Conservation (phyloP, 108 stramenopile species). For the Ochromonas danica region DNA sequence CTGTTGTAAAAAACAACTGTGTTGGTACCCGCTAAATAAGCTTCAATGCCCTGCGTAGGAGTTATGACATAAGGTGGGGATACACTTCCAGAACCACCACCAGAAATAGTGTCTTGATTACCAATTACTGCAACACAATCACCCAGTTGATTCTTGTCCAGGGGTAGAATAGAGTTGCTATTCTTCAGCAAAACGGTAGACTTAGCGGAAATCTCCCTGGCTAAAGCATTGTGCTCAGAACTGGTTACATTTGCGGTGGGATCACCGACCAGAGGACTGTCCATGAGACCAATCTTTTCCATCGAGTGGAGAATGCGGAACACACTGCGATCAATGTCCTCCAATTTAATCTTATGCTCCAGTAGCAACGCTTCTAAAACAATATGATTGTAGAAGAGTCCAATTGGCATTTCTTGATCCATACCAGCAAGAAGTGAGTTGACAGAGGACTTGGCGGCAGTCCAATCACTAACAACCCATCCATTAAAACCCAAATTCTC, state of each 20-base stretch:
- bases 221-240: conserved; percentile 12
- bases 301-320: conserved; percentile 33
- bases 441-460: conserved; percentile 57
- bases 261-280: not conserved
- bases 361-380: not conserved
- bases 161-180: not conserved
- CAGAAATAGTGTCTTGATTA: not conserved
- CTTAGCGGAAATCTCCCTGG: not conserved
- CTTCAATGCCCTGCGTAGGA: conserved; percentile 10
- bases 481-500: conserved; percentile 64
- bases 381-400: conserved; percentile 25
- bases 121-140: conserved; percentile 28
- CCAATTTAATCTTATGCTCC: not conserved
- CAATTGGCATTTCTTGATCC: conserved; percentile 74
- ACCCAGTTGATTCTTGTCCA: not conserved
- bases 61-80: conserved; percentile 7
- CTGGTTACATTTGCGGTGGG: conserved; percentile 37
- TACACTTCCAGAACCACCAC: conserved; percentile 27
- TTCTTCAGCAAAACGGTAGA: conserved; percentile 41
- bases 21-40: not conserved
- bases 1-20: conserved; percentile 34
- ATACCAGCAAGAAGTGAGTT: conserved; percentile 56
- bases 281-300: conserved; percentile 27
- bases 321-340: conserved; percentile 31
- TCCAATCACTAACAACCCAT: conserved; percentile 70